Base-by-base conservation (phyloP, 768 basidiomycete genomes). In the Mycena filopes region DNA sequence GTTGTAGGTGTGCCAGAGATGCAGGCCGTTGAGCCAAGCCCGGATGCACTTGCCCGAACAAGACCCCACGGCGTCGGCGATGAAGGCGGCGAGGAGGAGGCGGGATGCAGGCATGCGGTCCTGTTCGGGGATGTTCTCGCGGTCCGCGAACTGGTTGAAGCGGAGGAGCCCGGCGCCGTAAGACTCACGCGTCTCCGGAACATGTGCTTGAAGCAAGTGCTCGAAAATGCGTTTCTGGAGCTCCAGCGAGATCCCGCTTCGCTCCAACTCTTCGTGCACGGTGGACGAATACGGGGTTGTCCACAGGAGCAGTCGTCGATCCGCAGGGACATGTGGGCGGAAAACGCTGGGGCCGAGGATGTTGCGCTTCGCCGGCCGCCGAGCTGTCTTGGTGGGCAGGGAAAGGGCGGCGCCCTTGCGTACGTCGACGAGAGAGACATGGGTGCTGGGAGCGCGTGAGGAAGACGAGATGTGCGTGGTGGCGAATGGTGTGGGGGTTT, bases 91-190 rank as follows among this genome's bases (percentile, higher is more conserved):
- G 33, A 33, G 33, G 33, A 33, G 33, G 33, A 33, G 33, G 12
- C 33, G 33, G 33, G 33, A 33, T 33, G 33, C 33, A 12, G 33
- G 33, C 33, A 33, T 33, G 33, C 33, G 33, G 12, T 33, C 33
- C 33, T 7, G 12, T 12, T 33, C 33, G 33, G 33, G 33, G 12
- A 33, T 33, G 33, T 12, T 12, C 33, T 33, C 33, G 33, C 33
- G 33, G 8, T 56, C 43, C 7, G 43, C 31, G n/a, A 46, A 56
- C 4, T 46, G 43, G 1, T 13, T 21, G 31, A 23, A 56, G 9
- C 31, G 45, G 20, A 56, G 55, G 12, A 56, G 45, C 13, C 55
- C 55, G 1, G 55, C 43, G 12, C 43, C 55, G 42, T 77, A 77
- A 0, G 71, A 61, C 15, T 46, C 57, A 4, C 41, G 38, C 8